A percentile compares a stretch with the other conserved stretches of the same genome.
These are phyloP conservation scores for Teunomyces lycoperdinae DNA, from an alignment of 805 yeast genomes.

Conservation along the genomic window DNA sequence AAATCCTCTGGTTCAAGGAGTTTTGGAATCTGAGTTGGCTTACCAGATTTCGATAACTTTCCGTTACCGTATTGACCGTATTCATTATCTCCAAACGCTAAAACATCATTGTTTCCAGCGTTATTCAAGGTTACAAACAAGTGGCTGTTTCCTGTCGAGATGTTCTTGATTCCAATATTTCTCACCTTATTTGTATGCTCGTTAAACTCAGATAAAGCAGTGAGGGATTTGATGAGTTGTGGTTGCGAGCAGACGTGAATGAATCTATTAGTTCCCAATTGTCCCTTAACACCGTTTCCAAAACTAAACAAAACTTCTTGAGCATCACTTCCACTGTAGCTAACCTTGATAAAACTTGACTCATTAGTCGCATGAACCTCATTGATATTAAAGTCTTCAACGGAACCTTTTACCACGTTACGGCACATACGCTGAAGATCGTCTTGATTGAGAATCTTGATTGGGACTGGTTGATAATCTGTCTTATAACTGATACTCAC, in stretches of 20 bases:
- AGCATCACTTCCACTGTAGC: constrained; percentile 13
- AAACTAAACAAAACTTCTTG: constrained; percentile 48
- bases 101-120: constrained; percentile 50
- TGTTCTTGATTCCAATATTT: constrained; percentile 46
- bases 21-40: constrained; percentile 54
- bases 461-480: constrained; percentile 71
- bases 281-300: constrained; percentile 86
- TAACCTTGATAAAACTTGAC: constrained; percentile 39
- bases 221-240: constrained; percentile 48
- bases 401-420: constrained; percentile 36
- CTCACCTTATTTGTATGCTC: constrained; percentile 42
- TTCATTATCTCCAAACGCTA: constrained; percentile 83
- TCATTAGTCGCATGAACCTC: constrained; percentile 70
- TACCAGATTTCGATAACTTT: constrained; percentile 55
- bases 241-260: constrained; percentile 74
- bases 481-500: constrained; percentile 61
- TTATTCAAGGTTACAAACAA: constrained; percentile 56
- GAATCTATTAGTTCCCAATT: constrained; percentile 75
- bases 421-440: constrained; percentile 14
- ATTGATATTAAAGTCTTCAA: constrained; percentile 45
- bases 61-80: constrained; percentile 85
- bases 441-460: constrained; percentile 23
- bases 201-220: constrained; percentile 51
- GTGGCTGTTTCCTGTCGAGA: constrained; percentile 69
- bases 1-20: constrained; percentile 54